Evolutionary conservation across 495 filamentous ascomycete genomes (phyloP).

Genomic region (Aspergillus baeticus): DNA sequence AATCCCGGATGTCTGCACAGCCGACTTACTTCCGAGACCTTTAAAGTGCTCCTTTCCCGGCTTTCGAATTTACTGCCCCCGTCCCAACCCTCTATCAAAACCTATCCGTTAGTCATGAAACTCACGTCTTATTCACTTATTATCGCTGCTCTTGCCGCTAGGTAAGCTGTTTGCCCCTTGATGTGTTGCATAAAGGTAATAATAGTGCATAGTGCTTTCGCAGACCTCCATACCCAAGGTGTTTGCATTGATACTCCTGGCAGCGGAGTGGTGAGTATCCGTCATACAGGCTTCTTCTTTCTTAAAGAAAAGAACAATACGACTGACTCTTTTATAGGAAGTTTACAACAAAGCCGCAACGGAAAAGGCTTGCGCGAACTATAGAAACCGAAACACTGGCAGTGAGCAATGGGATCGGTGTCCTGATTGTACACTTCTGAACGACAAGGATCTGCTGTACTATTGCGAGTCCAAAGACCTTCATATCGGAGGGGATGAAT

Average conservation of each 20-base stretch:
- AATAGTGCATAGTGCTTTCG: constrained; percentile 8
- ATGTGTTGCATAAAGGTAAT: neutral
- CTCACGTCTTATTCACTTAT: constrained; percentile 1
- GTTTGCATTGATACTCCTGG: constrained; percentile 14
- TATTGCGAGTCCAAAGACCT: constrained; percentile 18
- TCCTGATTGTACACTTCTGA: constrained; percentile 21
- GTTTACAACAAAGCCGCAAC: constrained; percentile 19
- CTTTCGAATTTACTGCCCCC: neutral
- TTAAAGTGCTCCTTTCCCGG: no score
- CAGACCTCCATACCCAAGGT: constrained; percentile 15
- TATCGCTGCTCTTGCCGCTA: constrained; percentile 9
- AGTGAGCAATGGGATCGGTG: constrained; percentile 25
- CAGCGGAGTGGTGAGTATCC: constrained; percentile 12
- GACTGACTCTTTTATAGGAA: constrained; percentile 1
- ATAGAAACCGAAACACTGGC: constrained; percentile 25
- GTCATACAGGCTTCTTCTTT: neutral
- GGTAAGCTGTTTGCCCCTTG: neutral
- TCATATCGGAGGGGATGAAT: constrained; percentile 23
- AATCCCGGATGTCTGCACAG: no score
- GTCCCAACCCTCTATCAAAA: neutral
- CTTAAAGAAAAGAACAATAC: neutral
- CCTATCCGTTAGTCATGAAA: neutral
- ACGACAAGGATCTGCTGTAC: constrained; percentile 14
- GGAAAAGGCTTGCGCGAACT: constrained; percentile 19
- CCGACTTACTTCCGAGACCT: no score